Base-by-base conservation (phyloP, 2,329 filamentous ascomycete species). In the Nemania abortiva region DNA sequence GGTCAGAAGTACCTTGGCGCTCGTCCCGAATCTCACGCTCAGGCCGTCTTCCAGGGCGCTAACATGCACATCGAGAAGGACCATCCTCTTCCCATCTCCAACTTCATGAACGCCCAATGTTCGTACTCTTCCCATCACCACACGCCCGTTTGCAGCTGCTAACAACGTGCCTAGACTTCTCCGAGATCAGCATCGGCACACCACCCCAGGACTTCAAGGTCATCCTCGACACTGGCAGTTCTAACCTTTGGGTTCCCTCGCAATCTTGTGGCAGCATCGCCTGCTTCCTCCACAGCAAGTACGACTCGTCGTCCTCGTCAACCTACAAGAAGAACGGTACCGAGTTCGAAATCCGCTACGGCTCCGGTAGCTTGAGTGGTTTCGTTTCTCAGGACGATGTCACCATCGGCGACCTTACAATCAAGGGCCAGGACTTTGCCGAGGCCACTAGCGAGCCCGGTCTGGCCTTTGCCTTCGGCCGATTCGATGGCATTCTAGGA, bases 61-160 rank as follows among this genome's bases (percentile, higher is more conserved):
- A 88, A 90, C 61, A 83, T 93, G 78, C 86, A 91, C 74, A 82
- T 85, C 65, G 87, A 92, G 73, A 85, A 83, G 73, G 87, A 88
- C 69, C 95, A 98, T 83, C 89, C 91, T 66, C 92, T 99, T 50
- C 93, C 95, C 67, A 91, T 99, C 77, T 93, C 90, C 84, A 99
- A 99, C 90, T 99, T 98, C 86, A 86, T 98, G 86, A 99, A 99
- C 80, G 96, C 96, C 68, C 96, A 99, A 84, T 99, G 95, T 97
- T 91, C 79, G 92, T 84, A 62, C 29, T 42, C 45, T 39, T n/a
- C 1, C 22, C 3, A 10, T 34, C 31, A 15, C 39, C 6, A 7
- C 42, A 6, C 24, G 15, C 24, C 3, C 13, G 2, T 13, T 31
- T 11, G n/a, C 24, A 20, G 7, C 15, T n/a, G 24, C 69, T 71